Base-by-base conservation (phyloP, 192 early-diverging fungal genomes). In the Linnemannia exigua region DNA sequence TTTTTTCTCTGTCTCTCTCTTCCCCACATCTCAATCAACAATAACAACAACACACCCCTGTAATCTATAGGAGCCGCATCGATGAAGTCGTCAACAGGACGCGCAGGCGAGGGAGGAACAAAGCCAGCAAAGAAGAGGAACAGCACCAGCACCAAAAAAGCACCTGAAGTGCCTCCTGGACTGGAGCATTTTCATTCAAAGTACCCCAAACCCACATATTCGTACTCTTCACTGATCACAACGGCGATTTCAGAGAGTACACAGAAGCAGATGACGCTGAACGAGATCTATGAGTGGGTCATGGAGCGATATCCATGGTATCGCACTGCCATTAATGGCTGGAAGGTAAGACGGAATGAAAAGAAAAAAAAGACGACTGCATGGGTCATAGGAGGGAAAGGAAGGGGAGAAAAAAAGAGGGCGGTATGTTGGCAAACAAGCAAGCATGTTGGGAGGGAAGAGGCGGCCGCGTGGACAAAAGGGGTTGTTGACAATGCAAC, bases 261-360 rank as follows among this genome's bases (percentile, higher is more conserved):
- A 16, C 89, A 92, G 41, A 90, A 93, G 67, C 91, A 93, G 79
- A 91, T 97, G 91, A 96, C 97, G n/a, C 90, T 98, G 58, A 95
- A 92, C 76, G 96, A 96, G 76, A 96, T 98, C 75, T 98, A 98
- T 88, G 90, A 91, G 46, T 98, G 95, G 94, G 90, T 96, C 31
- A 93, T 93, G 88, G 91, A 92, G 19, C 83, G 93, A 52, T 97
- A 94, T 78, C 94, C 95, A 9, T 96, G 95, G 89, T 98, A 93
- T 78, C 85, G 91, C 70, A 96, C 93, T 20, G 96, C 95, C 19
- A 91, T 90, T 35, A 89, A 89, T 50, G 93, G 93, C 41, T 94
- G 93, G 94, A 93, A 91, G 88, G 89, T 90, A 88, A 75, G 6
- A 51, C 22, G 22, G 14, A 47, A 36, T 3, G 36, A 36, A 14